Percentiles rank a stretch among this genome's conserved stretches.
phyloP scores from a whole-genome alignment of 441 rosid species.

The Gossypium trilobum region DNA sequence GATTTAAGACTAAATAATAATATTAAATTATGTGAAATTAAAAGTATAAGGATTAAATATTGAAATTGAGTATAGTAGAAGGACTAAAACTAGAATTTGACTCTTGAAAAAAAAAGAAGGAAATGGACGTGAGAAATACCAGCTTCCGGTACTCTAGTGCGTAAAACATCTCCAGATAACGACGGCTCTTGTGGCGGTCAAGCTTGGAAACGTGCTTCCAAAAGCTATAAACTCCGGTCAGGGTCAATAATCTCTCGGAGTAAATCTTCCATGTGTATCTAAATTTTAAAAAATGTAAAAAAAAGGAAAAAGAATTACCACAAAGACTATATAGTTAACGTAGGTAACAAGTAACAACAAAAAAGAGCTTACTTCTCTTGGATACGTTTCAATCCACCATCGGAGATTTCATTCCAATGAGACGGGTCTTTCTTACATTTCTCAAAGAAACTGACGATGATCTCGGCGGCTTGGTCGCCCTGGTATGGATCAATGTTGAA shows the following conservation, averaged over 20 bases:
- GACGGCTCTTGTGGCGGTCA: constrained; percentile 76
- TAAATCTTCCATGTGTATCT: constrained; percentile 91
- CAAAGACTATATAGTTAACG: neutral
- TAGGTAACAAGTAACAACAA: neutral
- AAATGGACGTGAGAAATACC: constrained; percentile 28
- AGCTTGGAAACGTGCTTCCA: constrained; percentile 95
- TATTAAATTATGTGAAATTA: too few relatives aligned
- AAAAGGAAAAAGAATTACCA: neutral
- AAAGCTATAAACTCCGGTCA: constrained; percentile 87
- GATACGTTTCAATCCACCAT: constrained; percentile 64
- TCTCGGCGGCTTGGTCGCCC: constrained; percentile 70
- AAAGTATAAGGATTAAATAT: too few relatives aligned
- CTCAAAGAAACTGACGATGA: constrained; percentile 59
- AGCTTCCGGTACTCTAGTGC: constrained; percentile 75
- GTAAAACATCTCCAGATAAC: constrained; percentile 90
- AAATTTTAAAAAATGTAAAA: neutral
- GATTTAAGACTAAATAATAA: too few relatives aligned
- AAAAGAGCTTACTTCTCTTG: constrained; percentile 55
- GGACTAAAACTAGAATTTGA: too few relatives aligned
- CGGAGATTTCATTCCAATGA: constrained; percentile 68
- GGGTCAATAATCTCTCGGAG: constrained; percentile 74
- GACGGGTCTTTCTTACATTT: constrained; percentile 60
- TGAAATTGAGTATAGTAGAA: too few relatives aligned
- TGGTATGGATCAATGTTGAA: constrained; percentile 91
- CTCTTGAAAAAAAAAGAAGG: neutral